Base-by-base conservation (phyloP, 306 rosid genomes). In the Trifolium pratense region DNA sequence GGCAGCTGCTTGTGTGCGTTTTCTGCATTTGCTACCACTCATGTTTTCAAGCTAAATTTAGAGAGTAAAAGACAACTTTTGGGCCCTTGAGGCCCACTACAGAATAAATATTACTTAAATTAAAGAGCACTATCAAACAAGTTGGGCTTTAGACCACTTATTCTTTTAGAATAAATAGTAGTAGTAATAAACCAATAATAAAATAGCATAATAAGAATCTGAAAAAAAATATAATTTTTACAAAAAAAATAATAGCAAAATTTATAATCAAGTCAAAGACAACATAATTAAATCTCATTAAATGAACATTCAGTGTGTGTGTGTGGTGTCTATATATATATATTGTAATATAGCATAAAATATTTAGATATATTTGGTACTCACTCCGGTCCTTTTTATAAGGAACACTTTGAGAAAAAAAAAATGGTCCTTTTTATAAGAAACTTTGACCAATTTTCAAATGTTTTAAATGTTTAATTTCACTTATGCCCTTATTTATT, bases 11-110 rank as follows among this genome's bases (percentile, higher is more conserved):
- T 49, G 11, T 9, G 14, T 52, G 59, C 9, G 18, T 15, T 48
- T 48, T 48, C 55, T 48, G 55, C 29, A 53, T 53, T 53, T 53
- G 7, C 59, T 53, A 26, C 31, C 59, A n/a, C 55, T 53, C 29
- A 53, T 20, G 31, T 53, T 53, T 53, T 21, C 15, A 20, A 53
- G 29, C 31, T 20, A 53, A 31, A 26, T 53, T 18, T 53, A 53
- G 29, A 53, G 59, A 53, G 26, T 18, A 53, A 20, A 53, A 20
- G 55, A 48, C 9, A 48, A 16, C 10, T n/a, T 48, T 48, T 48
- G 55, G 59, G 15, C 31, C 14, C 59, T 20, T 9, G 59, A 20
- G 14, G 29, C 29, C 5, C 29, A 53, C 6, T 53, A 26, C 31
- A 53, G 15, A 53, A 20, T 53, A 9, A 20, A 21, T 20, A 10